Evolutionary conservation across 805 yeast species (phyloP), one percentile per base, ranked within the genome.

Genomic region (Saccharomycopsis fodiens): DNA sequence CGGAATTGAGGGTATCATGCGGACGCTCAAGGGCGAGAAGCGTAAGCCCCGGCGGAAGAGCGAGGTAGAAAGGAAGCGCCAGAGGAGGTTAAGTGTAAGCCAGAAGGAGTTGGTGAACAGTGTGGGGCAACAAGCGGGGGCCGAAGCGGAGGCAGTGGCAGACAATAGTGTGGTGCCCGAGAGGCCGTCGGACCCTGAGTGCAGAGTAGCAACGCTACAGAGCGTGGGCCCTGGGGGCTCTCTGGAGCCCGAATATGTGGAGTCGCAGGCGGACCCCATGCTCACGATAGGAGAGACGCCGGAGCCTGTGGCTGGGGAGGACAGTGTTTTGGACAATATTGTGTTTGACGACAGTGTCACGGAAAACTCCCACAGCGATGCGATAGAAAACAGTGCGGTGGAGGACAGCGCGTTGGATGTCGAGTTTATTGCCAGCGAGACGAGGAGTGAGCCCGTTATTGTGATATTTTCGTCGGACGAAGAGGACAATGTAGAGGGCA

Each of bases 381-480:
- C n/a, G n/a, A n/a, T n/a, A n/a, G 31, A 32, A 15, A 39, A 42
- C 23, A 25, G 44, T 6, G 45, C 48, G 34, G 38, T 43, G 6
- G 36, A 46, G 3, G 31, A 48, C 5, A n/a, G 39, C 3, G 30
- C 21, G 13, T 57, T 52, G 22, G 53, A 52, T 39, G 51, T 44
- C 27, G 54, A 51, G 12, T 7, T n/a, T 4, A 17, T 13, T 7
- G 6, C 42, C 13, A 12, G 3, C 15, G 17, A 42, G 25, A 15
- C 3, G 19, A n/a, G n/a, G n/a, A n/a, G n/a, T 25, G 3, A 34
- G 25, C 15, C 36, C 15, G 43, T 41, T 6, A 41, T 41, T 15
- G 38, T 40, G 3, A 40, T 41, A 3, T 52, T 55, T 12, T 48
- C 54, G 1, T 59, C 54, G 27, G 55, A 48, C 10, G 56, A 48